These are phyloP conservation scores for Sambucus nigra DNA, from an alignment of 129 eudicot genomes.

Conservation along the genomic window DNA sequence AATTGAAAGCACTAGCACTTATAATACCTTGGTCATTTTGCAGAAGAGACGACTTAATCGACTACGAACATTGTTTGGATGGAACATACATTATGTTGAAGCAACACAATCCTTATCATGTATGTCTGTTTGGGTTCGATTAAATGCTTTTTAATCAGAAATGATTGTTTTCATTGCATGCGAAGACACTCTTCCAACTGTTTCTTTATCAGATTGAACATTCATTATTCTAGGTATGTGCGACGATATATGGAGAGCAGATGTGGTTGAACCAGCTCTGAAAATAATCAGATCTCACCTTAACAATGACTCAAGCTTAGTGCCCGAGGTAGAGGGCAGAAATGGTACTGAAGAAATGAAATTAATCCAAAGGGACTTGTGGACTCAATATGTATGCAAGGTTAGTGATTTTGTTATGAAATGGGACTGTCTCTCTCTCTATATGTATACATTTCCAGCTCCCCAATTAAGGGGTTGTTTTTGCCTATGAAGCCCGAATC, in stretches of 20 bases:
- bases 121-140: constrained; percentile 21
- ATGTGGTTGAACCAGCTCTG: constrained; percentile 60
- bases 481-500: no score
- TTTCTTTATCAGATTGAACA: constrained; percentile 1
- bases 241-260: constrained; percentile 53
- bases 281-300: constrained; percentile 50
- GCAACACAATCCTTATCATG: constrained; percentile 66
- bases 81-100: constrained; percentile 80
- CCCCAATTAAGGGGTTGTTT: no score
- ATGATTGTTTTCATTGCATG: neutral
- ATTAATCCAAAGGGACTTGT: constrained; percentile 62
- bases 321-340: constrained; percentile 13
- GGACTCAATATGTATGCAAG: constrained; percentile 84
- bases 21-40: neutral
- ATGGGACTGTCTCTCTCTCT: neutral
- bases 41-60: constrained; percentile 54
- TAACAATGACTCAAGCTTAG: constrained; percentile 15
- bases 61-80: constrained; percentile 70
- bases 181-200: neutral
- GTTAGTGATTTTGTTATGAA: constrained; percentile 23
- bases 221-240: constrained; percentile 33
- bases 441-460: neutral
- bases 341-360: constrained; percentile 23
- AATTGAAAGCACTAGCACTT: no score
- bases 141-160: neutral